Conservation (phyloP, 2,329 filamentous ascomycete species). For the Emergomyces pasteurianus region DNA sequence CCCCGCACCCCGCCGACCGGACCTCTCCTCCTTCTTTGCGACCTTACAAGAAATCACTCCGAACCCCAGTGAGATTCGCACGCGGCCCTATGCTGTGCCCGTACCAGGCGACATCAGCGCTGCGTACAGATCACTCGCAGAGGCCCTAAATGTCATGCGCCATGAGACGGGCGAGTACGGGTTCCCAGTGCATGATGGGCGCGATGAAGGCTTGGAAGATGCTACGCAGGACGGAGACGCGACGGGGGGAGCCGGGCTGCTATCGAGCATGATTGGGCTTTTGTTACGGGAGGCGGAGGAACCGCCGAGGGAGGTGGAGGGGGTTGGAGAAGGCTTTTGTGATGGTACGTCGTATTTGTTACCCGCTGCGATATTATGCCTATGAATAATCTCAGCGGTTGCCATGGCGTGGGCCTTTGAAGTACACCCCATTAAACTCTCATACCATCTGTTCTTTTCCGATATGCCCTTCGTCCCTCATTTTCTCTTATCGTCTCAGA, state of each 20-base stretch:
- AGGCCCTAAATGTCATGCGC: slow-evolving; percentile 49
- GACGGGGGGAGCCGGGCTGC: slow-evolving; percentile 25
- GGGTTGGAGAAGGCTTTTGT: slow-evolving; percentile 49
- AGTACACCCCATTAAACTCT: not conserved
- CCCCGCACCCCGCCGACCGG: slow-evolving; percentile 42
- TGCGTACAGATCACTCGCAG: slow-evolving; percentile 47
- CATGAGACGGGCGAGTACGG: slow-evolving; percentile 19
- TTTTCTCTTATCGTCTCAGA: not conserved
- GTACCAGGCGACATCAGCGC: slow-evolving; percentile 50
- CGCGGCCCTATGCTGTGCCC: slow-evolving; percentile 47
- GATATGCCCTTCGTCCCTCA: not conserved
- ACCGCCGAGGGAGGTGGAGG: slow-evolving; percentile 48
- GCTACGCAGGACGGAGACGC: slow-evolving; percentile 15
- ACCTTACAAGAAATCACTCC: slow-evolving; percentile 47
- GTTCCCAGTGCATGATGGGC: slow-evolving; percentile 34
- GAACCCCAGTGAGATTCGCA: slow-evolving; percentile 35
- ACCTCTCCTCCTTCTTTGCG: slow-evolving; percentile 54
- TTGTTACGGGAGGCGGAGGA: slow-evolving; percentile 45
- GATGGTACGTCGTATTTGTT: slow-evolving; percentile 28
- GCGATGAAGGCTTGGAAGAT: slow-evolving; percentile 24
- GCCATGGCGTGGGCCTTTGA: not conserved
- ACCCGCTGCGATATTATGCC: not conserved
- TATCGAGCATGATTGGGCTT: slow-evolving; percentile 44
- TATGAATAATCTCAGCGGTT: not conserved
- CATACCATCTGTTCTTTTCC: not conserved